These are phyloP conservation scores for Simmondsia chinensis DNA, from an alignment of 148 eudicot species.

Conservation along the genomic window DNA sequence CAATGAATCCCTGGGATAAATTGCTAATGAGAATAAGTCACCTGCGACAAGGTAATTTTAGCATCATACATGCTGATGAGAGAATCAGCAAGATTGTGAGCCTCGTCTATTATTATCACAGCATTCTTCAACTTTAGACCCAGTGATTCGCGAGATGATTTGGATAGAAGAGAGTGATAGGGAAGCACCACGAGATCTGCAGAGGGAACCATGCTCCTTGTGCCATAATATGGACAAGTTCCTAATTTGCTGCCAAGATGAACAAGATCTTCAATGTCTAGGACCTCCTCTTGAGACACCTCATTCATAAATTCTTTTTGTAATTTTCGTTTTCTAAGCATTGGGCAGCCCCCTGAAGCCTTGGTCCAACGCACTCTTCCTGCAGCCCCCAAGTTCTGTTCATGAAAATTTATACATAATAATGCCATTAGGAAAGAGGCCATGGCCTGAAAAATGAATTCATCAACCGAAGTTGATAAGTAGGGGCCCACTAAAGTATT, in stretches of 20 bases:
- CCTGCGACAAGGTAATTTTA: conserved; percentile 64
- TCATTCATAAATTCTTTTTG: conserved; percentile 56
- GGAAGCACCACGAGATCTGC: conserved; percentile 95
- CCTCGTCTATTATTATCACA: conserved; percentile 84
- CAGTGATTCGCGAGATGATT: conserved; percentile 94
- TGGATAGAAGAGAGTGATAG: conserved; percentile 88
- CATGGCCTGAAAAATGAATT: no score
- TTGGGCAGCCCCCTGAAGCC: conserved; percentile 77
- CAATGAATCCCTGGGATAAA: no score
- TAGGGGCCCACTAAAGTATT: no score
- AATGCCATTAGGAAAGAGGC: no score
- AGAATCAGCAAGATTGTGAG: conserved; percentile 95
- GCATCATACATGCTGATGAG: conserved; percentile 92
- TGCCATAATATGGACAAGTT: conserved; percentile 96
- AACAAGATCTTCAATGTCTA: conserved; percentile 96
- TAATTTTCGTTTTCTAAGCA: conserved; percentile 65
- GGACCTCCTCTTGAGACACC: conserved; percentile 42
- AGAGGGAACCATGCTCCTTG: conserved; percentile 64
- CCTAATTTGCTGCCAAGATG: conserved; percentile 62
- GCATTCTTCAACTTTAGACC: conserved; percentile 68
- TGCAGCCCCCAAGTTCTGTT: conserved; percentile 24
- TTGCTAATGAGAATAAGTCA: conserved; percentile 11
- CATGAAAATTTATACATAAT: neutral
- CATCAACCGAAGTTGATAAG: no score
- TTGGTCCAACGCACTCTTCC: conserved; percentile 44